Evolutionary conservation across 2,329 filamentous ascomycete genomes (phyloP).

Genomic region (Neopestalotiopsis rosae): DNA sequence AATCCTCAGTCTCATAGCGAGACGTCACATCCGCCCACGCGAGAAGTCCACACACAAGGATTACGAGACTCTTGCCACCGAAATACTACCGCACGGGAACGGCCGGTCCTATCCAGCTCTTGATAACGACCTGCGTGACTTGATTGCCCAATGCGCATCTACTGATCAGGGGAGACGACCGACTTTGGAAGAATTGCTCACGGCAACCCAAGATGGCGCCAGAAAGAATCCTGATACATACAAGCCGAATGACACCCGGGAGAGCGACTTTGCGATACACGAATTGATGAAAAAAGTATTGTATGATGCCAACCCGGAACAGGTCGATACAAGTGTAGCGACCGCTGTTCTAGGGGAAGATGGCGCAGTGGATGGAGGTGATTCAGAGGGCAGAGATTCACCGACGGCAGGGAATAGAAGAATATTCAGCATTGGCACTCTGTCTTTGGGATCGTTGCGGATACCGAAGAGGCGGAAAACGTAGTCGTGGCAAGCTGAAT

Average conservation of each 20-base stretch:
- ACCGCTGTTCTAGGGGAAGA: too few species aligned
- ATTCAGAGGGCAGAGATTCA: too few species aligned
- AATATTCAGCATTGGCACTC: too few species aligned
- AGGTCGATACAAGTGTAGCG: not conserved
- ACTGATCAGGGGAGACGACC: not conserved
- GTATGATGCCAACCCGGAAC: not conserved
- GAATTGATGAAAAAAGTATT: not conserved
- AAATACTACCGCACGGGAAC: conserved; percentile 8
- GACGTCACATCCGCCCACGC: not conserved
- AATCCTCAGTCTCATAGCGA: not conserved
- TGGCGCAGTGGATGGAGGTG: too few species aligned
- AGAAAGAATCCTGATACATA: not conserved
- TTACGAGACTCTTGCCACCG: conserved; percentile 8
- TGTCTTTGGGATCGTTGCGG: too few species aligned
- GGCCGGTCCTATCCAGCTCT: not conserved
- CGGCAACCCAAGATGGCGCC: not conserved
- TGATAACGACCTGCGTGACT: not conserved
- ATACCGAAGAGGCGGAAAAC: too few species aligned
- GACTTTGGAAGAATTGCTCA: not conserved
- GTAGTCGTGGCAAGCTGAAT: too few species aligned
- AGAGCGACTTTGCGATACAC: not conserved
- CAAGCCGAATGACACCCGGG: not conserved
- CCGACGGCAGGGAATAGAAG: too few species aligned
- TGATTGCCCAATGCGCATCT: not conserved
- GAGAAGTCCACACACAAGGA: not conserved